Percentiles rank a stretch among this genome's conserved stretches.
Conservation (phyloP, 257 asterid genomes). For the Fraxinus excelsior region DNA sequence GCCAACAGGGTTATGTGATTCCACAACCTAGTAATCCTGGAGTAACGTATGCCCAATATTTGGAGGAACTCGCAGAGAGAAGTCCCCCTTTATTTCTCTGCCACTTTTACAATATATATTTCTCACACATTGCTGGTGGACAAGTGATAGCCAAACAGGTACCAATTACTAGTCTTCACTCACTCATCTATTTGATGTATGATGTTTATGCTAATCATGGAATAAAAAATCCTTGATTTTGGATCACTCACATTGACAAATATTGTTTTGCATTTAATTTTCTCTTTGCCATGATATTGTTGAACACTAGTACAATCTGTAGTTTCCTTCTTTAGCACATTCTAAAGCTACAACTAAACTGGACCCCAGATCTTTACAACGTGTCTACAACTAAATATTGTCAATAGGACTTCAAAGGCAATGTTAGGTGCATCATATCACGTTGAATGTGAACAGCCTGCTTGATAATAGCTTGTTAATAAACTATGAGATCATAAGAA, state of each 20-base stretch:
- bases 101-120: constrained; percentile 90
- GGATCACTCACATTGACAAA: not conserved
- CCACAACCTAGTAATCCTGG: constrained; percentile 84
- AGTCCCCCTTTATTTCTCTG: constrained; percentile 73
- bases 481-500: not conserved
- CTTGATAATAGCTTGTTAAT: not conserved
- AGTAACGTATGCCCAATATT: constrained; percentile 56
- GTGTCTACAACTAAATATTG: not conserved
- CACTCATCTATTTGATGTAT: constrained; percentile 19
- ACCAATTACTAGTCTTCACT: constrained; percentile 10
- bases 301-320: not conserved
- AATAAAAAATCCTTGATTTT: not conserved
- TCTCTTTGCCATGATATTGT: not conserved
- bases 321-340: not conserved
- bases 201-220: not conserved
- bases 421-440: not conserved
- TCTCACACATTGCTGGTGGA: constrained; percentile 90
- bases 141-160: constrained; percentile 88
- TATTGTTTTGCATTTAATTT: constrained; percentile 6
- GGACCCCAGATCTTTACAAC: not conserved
- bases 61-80: constrained; percentile 73
- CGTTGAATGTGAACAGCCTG: not conserved
- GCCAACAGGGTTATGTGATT: constrained; percentile 60
- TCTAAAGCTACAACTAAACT: not conserved
- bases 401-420: not conserved